phyloP scores from a whole-genome alignment of 202 grass and related monocot genomes.

The Dendrocalamus latiflorus region DNA sequence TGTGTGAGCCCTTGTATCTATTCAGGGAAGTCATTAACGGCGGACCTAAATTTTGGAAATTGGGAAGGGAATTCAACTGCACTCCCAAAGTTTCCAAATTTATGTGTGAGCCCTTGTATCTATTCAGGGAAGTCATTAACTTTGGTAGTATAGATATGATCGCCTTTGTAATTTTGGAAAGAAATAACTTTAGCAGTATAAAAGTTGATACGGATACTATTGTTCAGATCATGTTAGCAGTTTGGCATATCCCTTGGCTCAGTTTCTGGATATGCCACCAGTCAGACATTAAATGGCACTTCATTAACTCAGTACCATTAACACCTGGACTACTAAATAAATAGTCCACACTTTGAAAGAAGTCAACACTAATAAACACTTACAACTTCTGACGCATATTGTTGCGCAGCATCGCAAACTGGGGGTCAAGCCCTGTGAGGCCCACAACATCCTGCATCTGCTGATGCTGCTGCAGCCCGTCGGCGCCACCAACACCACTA shows the following conservation, averaged over 20 bases:
- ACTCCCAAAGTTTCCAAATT: background rate
- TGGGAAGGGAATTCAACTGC: background rate
- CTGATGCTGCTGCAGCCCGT: slow-evolving; percentile 39
- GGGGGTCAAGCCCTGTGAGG: slow-evolving; percentile 17
- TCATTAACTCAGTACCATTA: slow-evolving; percentile 24
- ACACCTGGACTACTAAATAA: background rate
- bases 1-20: background rate
- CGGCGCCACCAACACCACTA: background rate
- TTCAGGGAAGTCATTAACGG: background rate
- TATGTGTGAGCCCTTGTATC: background rate
- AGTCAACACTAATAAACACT: slow-evolving; percentile 13
- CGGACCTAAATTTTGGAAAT: background rate
- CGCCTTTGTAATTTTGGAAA: background rate
- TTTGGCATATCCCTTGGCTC: background rate
- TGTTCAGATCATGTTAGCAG: background rate
- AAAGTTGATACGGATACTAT: background rate
- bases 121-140: background rate
- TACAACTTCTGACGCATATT: slow-evolving; percentile 58
- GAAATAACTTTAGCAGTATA: background rate
- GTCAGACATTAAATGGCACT: background rate
- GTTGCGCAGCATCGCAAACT: slow-evolving; percentile 25
- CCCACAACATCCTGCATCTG: slow-evolving; percentile 46
- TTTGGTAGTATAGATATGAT: background rate
- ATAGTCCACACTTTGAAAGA: background rate
- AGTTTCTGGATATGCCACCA: background rate